Percentiles rank a stretch among this genome's conserved stretches.
These are phyloP conservation scores for Ophiostoma novo-ulmi DNA, from an alignment of 2,329 filamentous ascomycete species.

Conservation along the genomic window DNA sequence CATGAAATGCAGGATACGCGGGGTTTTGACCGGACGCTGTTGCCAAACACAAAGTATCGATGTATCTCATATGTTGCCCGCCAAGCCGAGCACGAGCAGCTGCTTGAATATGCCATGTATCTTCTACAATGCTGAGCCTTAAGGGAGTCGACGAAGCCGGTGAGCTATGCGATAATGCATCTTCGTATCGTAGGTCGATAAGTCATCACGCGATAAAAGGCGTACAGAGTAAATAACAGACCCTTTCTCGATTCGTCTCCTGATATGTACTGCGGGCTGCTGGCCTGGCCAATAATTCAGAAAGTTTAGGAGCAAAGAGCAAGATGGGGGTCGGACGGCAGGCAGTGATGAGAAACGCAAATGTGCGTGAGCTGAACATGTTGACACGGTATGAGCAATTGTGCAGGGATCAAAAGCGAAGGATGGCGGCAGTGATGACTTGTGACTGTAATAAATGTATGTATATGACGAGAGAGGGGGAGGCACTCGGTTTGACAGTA, in stretches of 20 bases:
- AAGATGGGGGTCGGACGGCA: not conserved
- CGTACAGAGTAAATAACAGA: too few species aligned
- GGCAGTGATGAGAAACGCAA: not conserved
- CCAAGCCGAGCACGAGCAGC: slow-evolving; percentile 7
- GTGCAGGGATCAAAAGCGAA: not conserved
- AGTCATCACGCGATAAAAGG: not conserved
- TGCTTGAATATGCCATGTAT: not conserved
- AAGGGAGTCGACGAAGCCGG: not conserved
- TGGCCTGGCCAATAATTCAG: not conserved
- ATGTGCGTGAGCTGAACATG: slow-evolving; percentile 9
- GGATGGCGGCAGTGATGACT: not conserved
- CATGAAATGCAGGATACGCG: not conserved
- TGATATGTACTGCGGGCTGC: too few species aligned
- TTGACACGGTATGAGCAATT: not conserved
- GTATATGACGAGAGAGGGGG: not conserved
- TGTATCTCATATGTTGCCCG: not conserved
- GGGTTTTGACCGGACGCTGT: slow-evolving; percentile 2
- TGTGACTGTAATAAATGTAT: not conserved
- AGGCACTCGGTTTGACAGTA: not conserved
- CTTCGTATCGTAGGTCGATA: not conserved
- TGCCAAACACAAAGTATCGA: not conserved
- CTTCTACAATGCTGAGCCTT: not conserved
- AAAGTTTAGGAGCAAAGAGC: not conserved
- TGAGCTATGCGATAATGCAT: not conserved
- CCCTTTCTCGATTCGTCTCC: too few species aligned